Conservation (phyloP, 495 filamentous ascomycete genomes). For the Hamigera avellanea region DNA sequence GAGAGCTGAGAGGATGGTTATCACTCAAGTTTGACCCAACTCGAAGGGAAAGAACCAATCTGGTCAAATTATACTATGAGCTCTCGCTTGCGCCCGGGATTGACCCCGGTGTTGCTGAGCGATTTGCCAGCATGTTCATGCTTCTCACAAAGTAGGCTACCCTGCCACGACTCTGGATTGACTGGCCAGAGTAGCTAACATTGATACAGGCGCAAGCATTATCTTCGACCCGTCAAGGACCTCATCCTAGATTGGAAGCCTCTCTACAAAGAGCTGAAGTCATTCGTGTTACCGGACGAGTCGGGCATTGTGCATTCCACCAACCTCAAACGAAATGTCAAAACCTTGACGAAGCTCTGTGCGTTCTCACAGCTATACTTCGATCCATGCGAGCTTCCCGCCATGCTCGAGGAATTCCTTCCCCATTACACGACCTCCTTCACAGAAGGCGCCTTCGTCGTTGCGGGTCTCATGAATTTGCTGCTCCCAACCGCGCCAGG, state of each 20-base stretch:
- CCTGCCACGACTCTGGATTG: slow-evolving; percentile 3
- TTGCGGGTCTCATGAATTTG: slow-evolving; percentile 72
- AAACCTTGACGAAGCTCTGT: slow-evolving; percentile 75
- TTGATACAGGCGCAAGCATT: slow-evolving; percentile 76
- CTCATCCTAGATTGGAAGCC: slow-evolving; percentile 87
- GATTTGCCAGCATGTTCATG: slow-evolving; percentile 95
- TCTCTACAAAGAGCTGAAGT: slow-evolving; percentile 82
- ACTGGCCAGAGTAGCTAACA: slow-evolving; percentile 11
- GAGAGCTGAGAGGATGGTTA: slow-evolving; percentile 91
- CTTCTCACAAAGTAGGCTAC: slow-evolving; percentile 82
- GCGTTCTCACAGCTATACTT: slow-evolving; percentile 86
- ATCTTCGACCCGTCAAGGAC: slow-evolving; percentile 79
- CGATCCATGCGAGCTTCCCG: slow-evolving; percentile 72
- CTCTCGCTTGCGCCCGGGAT: slow-evolving; percentile 84
- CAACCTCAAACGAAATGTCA: slow-evolving; percentile 54
- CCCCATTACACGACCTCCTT: slow-evolving; percentile 95
- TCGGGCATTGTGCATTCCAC: slow-evolving; percentile 51
- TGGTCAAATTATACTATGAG: slow-evolving; percentile 90
- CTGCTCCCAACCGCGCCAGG: slow-evolving; percentile 78
- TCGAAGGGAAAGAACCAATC: slow-evolving; percentile 63
- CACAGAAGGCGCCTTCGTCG: slow-evolving; percentile 78
- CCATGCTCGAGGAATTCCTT: slow-evolving; percentile 86
- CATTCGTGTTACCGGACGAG: slow-evolving; percentile 76
- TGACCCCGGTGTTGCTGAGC: slow-evolving; percentile 67
- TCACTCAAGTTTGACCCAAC: slow-evolving; percentile 94